A percentile compares a stretch with the other conserved stretches of the same genome.
These are phyloP conservation scores for Vitis labrusca DNA, from an alignment of 164 flowering plant species.

Conservation along the genomic window DNA sequence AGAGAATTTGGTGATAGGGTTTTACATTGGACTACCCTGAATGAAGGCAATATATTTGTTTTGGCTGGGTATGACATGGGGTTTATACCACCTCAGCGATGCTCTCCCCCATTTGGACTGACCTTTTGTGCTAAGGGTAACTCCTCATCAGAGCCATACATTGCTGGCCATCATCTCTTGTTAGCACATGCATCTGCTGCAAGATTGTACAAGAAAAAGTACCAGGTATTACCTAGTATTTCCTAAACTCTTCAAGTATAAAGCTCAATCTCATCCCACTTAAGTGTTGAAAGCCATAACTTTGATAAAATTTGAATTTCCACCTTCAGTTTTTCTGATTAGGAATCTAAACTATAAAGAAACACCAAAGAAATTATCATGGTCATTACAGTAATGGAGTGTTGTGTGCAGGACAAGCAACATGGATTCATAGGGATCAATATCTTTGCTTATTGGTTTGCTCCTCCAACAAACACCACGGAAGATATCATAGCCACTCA, in stretches of 20 bases:
- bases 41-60: slow-evolving; percentile 40
- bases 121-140: slow-evolving; percentile 36
- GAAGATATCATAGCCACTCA: slow-evolving; percentile 44
- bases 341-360: too few species aligned
- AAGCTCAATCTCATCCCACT: too few species aligned
- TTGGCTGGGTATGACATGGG: slow-evolving; percentile 37
- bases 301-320: too few species aligned
- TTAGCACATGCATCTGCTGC: slow-evolving; percentile 54
- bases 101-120: slow-evolving; percentile 37
- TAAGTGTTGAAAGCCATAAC: too few species aligned
- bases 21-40: slow-evolving; percentile 52
- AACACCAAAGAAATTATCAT: too few species aligned
- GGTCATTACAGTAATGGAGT: too few species aligned
- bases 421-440: slow-evolving; percentile 48
- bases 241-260: too few species aligned
- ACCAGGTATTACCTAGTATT: slow-evolving; percentile 23
- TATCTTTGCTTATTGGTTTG: slow-evolving; percentile 19
- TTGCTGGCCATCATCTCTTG: slow-evolving; percentile 40
- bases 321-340: neutral
- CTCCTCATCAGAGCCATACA: slow-evolving; percentile 54
- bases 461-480: slow-evolving; percentile 35
- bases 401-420: slow-evolving; percentile 41
- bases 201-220: slow-evolving; percentile 31
- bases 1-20: slow-evolving; percentile 57
- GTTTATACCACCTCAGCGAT: slow-evolving; percentile 35